Percentiles rank a stretch among this genome's conserved stretches.
phyloP scores from a whole-genome alignment of 257 asterid species.

The Nicotiana noctiflora region DNA sequence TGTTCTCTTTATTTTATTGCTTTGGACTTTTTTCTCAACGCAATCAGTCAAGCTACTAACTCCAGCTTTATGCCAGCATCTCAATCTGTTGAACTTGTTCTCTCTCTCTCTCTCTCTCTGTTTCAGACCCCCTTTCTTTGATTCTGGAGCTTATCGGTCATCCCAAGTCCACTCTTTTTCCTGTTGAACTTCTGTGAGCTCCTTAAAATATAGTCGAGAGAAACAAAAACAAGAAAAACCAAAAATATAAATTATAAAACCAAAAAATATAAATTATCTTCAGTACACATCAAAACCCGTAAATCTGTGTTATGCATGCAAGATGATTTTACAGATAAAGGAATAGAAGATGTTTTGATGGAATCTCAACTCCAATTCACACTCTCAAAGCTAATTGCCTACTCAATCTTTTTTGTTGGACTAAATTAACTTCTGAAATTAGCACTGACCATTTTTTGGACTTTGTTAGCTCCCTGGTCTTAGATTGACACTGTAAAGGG shows the following conservation, averaged over 20 bases:
- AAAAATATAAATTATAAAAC: neutral
- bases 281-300: neutral
- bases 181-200: neutral
- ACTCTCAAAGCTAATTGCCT: too few species aligned
- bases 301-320: neutral
- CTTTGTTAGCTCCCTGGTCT: too few species aligned
- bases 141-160: neutral
- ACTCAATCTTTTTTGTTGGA: too few species aligned
- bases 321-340: neutral
- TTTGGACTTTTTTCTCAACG: neutral
- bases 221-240: neutral
- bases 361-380: too few species aligned
- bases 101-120: neutral
- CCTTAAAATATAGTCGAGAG: neutral
- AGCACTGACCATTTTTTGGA: too few species aligned
- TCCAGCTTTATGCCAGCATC: neutral
- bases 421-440: too few species aligned
- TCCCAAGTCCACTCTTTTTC: neutral
- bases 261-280: neutral
- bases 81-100: neutral
- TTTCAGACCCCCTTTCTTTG: neutral
- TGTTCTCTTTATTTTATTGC: neutral
- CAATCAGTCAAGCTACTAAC: neutral
- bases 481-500: too few species aligned
- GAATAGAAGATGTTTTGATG: too few species aligned